Conservation (phyloP, 306 rosid species). For the Pyrus bretschneideri region DNA sequence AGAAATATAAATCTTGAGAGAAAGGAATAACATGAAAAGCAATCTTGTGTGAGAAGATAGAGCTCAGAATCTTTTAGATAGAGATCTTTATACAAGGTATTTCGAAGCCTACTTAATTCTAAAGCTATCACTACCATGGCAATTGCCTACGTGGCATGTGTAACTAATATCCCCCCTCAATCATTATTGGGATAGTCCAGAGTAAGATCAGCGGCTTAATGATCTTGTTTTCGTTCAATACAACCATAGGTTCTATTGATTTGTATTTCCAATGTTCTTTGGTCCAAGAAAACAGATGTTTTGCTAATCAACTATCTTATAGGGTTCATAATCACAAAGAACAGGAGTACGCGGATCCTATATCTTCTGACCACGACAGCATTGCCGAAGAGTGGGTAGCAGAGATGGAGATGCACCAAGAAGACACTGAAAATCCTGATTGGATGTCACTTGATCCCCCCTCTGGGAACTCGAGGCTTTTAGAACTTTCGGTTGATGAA, state of each 20-base stretch:
- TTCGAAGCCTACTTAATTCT: too few relatives aligned
- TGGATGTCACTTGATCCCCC: conserved; percentile 54
- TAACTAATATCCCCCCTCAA: too few relatives aligned
- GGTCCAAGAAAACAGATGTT: not conserved
- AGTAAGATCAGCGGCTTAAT: conserved; percentile 36
- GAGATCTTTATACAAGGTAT: too few relatives aligned
- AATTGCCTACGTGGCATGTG: too few relatives aligned
- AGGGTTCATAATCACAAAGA: conserved; percentile 43
- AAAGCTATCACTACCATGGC: too few relatives aligned
- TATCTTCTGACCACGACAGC: conserved; percentile 34
- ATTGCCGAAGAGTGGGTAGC: conserved; percentile 52
- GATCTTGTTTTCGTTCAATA: conserved; percentile 62
- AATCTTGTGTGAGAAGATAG: too few relatives aligned
- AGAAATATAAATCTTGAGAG: too few relatives aligned
- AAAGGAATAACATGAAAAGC: too few relatives aligned
- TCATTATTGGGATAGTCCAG: too few relatives aligned
- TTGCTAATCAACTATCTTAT: conserved; percentile 14
- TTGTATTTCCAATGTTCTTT: not conserved
- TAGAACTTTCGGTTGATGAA: conserved; percentile 48
- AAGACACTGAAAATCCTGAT: conserved; percentile 38
- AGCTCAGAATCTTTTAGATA: too few relatives aligned
- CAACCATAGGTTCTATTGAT: not conserved
- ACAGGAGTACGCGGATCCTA: conserved; percentile 44
- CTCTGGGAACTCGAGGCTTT: conserved; percentile 39
- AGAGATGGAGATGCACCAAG: conserved; percentile 34